Conservation (phyloP, 345 rosid genomes). For the Lumnitzera littorea region DNA sequence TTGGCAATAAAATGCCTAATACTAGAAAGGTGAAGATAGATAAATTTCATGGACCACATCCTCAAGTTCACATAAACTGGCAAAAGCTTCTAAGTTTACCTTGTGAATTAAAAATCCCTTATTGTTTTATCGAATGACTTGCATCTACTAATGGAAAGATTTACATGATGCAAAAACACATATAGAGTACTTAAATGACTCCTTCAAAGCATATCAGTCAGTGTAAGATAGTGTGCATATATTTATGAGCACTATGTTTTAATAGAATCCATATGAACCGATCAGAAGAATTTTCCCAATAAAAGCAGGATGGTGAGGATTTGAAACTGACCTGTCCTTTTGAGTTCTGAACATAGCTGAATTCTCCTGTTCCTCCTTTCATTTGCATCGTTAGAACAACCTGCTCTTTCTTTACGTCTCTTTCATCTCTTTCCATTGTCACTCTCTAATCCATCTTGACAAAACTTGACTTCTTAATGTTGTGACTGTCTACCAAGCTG, state of each 20-base stretch:
- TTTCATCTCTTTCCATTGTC: background rate
- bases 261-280: too few species aligned
- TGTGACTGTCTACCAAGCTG: too few species aligned
- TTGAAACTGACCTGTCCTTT: slow-evolving; percentile 14
- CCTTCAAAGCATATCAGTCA: too few species aligned
- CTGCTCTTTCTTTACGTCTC: slow-evolving; percentile 7
- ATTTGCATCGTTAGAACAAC: slow-evolving; percentile 5
- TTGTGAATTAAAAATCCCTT: background rate
- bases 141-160: background rate
- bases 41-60: background rate
- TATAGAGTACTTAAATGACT: background rate
- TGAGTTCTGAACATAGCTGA: slow-evolving; percentile 31
- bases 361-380: slow-evolving; percentile 28
- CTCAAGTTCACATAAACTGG: too few species aligned
- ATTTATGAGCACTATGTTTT: too few species aligned
- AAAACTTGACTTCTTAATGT: too few species aligned
- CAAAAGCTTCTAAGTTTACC: background rate
- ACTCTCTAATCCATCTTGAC: background rate
- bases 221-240: too few species aligned
- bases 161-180: background rate
- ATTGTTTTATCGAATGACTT: too few species aligned
- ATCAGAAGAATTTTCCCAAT: too few species aligned
- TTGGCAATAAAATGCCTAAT: too few species aligned
- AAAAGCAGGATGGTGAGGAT: too few species aligned
- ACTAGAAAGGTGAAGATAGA: too few species aligned